Evolutionary conservation across 106 monocot species (phyloP), one percentile per base, ranked within the genome.

Genomic region (Allium cepa): DNA sequence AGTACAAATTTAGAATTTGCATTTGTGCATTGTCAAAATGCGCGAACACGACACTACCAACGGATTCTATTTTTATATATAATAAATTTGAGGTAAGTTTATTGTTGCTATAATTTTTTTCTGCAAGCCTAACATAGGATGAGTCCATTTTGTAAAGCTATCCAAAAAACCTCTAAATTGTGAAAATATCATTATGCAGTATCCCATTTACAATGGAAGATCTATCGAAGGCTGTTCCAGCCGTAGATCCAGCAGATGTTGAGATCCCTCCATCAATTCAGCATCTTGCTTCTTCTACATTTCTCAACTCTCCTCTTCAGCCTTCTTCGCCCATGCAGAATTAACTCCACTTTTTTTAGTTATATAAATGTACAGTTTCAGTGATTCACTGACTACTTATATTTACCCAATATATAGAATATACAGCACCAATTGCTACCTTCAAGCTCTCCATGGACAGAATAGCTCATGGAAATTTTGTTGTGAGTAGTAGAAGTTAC

Each of bases 191-290:
- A 36, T 7, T 26, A 48, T 77, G 69, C 80, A 87, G 87, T 75
- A 87, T 87, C 57, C 87, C 87, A 50, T 87, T 87, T 72, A 75
- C 83, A 1, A 77, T 83, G 12, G 87, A 87, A 57, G 83, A 87
- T 55, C 78, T 87, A 78, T 83, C 87, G 51, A 80, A 87, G 66
- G 87, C 87, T 50, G 78, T 87, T 70, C 83, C 83, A 9, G 22
- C 46, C 8, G 60, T 87, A 22, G 87, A 87, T 64, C 77, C 74
- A 47, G 8, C 66, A 53, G 75, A 87, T 72, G 75, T 87, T 57
- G 83, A 76, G 45, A 69, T 83, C 47, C 83, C 87, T 4, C 15
- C 72, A 13, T 36, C 49, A 12, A 60, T 87, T 27, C 56, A 75
- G 10, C 75, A 78, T 18, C 67, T 64, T 47, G 51, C 82, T 4